A percentile compares a stretch with the other conserved stretches of the same genome.
Conservation (phyloP, 2,329 filamentous ascomycete genomes). For the Shiraia bambusicola region DNA sequence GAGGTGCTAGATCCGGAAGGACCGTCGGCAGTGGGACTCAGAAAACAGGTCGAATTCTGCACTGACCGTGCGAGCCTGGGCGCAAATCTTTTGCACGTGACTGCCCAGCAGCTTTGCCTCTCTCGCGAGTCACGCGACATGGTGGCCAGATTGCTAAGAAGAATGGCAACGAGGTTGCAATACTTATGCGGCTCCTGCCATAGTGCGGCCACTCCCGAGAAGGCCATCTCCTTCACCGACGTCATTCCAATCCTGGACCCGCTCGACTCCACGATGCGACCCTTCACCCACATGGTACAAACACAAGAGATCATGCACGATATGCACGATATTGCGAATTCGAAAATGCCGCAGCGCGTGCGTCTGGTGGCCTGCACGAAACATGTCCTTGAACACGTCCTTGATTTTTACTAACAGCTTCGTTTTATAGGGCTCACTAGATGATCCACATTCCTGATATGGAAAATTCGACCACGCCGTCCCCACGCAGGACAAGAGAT, state of each 20-base stretch:
- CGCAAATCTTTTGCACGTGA: neutral
- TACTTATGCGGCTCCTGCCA: conserved; percentile 19
- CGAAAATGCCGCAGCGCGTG: neutral
- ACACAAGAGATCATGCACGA: too few species aligned
- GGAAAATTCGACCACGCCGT: conserved; percentile 16
- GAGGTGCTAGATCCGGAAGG: too few species aligned
- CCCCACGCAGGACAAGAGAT: conserved; percentile 15
- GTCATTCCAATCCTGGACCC: conserved; percentile 11
- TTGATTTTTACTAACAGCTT: conserved; percentile 9
- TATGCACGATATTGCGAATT: too few species aligned
- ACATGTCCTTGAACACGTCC: neutral
- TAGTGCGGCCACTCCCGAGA: conserved; percentile 24
- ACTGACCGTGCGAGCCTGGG: neutral
- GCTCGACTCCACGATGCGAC: neutral
- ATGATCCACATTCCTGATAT: conserved; percentile 19
- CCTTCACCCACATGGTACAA: neutral
- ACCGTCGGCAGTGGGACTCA: too few species aligned
- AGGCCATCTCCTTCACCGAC: conserved; percentile 12
- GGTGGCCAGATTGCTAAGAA: conserved; percentile 7
- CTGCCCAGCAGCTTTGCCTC: neutral
- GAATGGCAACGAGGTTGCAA: too few species aligned
- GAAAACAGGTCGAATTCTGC: neutral
- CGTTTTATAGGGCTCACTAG: conserved; percentile 4
- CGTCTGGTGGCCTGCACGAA: neutral
- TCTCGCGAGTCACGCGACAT: neutral